phyloP scores from a whole-genome alignment of 2,329 filamentous ascomycete species.

The Neofusicoccum umdonicola region DNA sequence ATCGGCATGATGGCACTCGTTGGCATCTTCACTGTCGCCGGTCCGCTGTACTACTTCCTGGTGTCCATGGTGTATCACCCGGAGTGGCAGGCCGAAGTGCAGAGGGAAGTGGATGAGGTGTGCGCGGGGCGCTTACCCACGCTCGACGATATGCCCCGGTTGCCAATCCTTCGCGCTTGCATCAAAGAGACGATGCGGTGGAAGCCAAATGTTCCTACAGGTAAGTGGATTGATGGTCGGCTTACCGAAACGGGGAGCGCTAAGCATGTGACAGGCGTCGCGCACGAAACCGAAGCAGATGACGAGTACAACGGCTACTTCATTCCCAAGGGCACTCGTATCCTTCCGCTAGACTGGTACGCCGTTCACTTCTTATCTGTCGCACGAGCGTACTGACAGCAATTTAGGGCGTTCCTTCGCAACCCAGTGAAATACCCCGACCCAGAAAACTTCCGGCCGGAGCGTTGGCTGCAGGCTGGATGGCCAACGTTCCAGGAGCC shows the following conservation, averaged over 20 bases:
- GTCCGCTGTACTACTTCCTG: constrained; percentile 38
- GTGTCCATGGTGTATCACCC: constrained; percentile 42
- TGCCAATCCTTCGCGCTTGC: constrained; percentile 56
- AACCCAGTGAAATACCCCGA: constrained; percentile 61
- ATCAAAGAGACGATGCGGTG: constrained; percentile 60
- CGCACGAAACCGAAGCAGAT: constrained; percentile 35
- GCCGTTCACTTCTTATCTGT: background rate
- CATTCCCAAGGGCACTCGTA: constrained; percentile 32
- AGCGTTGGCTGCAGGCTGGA: constrained; percentile 60
- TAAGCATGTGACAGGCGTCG: constrained; percentile 25
- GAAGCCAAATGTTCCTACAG: constrained; percentile 54
- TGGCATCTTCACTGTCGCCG: constrained; percentile 39
- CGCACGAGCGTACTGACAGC: background rate
- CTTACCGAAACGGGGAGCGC: background rate
- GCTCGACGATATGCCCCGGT: constrained; percentile 48
- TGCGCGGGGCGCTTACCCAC: constrained; percentile 50
- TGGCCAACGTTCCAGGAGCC: constrained; percentile 66
- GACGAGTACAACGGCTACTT: constrained; percentile 38
- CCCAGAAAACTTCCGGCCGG: constrained; percentile 61
- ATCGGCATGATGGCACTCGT: constrained; percentile 40
- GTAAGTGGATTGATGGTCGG: background rate
- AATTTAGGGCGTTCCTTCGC: constrained; percentile 54
- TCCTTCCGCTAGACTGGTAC: constrained; percentile 21
- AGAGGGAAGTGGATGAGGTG: constrained; percentile 58
- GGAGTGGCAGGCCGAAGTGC: constrained; percentile 52